phyloP scores from a whole-genome alignment of 495 filamentous ascomycete species.

The Penicillium parvum region DNA sequence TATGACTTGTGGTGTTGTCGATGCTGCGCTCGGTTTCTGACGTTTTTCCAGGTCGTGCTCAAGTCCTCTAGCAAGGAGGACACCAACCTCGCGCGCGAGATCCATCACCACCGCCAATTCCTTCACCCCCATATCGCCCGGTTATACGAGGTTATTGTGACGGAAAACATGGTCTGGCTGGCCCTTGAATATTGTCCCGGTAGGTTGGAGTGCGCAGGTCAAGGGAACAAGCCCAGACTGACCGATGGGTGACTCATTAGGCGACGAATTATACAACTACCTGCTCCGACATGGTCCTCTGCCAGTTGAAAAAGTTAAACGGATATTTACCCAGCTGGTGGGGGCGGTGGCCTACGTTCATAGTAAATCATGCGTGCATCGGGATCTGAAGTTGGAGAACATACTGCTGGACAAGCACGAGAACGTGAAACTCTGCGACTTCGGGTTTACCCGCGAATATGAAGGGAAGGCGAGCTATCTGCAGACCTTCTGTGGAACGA shows the following conservation, averaged over 20 bases:
- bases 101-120: conserved; percentile 97
- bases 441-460: conserved; percentile 96
- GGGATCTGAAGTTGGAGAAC: conserved; percentile 95
- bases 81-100: conserved; percentile 90
- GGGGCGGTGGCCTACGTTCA: conserved; percentile 96
- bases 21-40: too few species aligned
- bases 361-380: conserved; percentile 91
- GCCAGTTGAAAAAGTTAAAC: conserved; percentile 84
- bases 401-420: conserved; percentile 95
- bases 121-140: conserved; percentile 95
- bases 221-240: background rate
- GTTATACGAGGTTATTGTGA: conserved; percentile 96
- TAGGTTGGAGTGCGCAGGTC: conserved; percentile 35
- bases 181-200: conserved; percentile 96
- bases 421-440: conserved; percentile 98
- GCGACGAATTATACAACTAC: conserved; percentile 96
- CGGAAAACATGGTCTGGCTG: conserved; percentile 90
- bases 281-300: conserved; percentile 81
- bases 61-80: conserved; percentile 97
- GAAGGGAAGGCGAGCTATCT: conserved; percentile 92
- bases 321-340: conserved; percentile 92
- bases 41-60: conserved; percentile 79
- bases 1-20: conserved; percentile 36
- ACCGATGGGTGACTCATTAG: conserved; percentile 38
- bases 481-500: conserved; percentile 95